A percentile compares a stretch with the other conserved stretches of the same genome.
These are phyloP conservation scores for Gossypium thurberi DNA, from an alignment of 345 rosid genomes.

Conservation along the genomic window DNA sequence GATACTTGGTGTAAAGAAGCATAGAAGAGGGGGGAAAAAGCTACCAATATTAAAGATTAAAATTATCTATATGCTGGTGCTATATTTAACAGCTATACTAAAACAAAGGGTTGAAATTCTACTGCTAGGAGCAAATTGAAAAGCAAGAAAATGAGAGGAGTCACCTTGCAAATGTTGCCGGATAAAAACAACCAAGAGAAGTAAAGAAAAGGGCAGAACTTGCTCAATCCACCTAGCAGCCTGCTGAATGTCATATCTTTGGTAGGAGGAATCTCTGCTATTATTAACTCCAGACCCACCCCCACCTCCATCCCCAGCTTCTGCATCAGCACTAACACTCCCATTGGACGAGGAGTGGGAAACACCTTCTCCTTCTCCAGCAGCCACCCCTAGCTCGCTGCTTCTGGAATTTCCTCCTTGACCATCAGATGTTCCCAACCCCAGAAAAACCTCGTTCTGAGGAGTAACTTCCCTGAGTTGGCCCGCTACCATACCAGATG, in stretches of 20 bases:
- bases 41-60: neutral
- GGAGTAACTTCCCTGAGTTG: constrained; percentile 37
- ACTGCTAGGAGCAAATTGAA: neutral
- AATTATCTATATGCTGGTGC: neutral
- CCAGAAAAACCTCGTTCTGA: constrained; percentile 33
- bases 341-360: constrained; percentile 40
- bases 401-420: constrained; percentile 43
- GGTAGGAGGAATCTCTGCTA: constrained; percentile 79
- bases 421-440: constrained; percentile 24
- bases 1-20: neutral
- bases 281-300: constrained; percentile 31
- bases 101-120: neutral
- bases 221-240: constrained; percentile 99
- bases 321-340: constrained; percentile 42
- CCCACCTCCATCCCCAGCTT: constrained; percentile 42
- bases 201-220: constrained; percentile 92
- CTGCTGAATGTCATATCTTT: constrained; percentile 98
- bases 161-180: constrained; percentile 99
- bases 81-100: neutral
- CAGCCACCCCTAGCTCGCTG: constrained; percentile 26
- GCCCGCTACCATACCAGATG: constrained; percentile 47
- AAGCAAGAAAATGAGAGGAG: neutral
- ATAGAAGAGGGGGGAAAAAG: neutral
- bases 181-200: constrained; percentile 91
- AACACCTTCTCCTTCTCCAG: constrained; percentile 41